phyloP scores from a whole-genome alignment of 805 yeast genomes.

The Blastobotrys muscicola region DNA sequence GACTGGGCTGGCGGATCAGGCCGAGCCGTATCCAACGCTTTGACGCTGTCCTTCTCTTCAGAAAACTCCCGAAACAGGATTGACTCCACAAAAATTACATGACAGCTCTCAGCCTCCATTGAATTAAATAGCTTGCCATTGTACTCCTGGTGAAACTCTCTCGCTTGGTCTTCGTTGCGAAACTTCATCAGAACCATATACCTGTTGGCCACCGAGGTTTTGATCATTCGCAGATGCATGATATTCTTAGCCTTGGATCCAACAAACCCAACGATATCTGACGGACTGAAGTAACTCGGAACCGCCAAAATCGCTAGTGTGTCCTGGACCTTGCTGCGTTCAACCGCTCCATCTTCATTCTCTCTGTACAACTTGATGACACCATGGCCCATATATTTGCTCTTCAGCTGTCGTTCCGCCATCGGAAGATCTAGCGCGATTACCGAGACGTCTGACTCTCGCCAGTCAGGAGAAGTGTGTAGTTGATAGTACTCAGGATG shows the following conservation, averaged over 20 bases:
- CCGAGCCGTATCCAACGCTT: constrained; percentile 7
- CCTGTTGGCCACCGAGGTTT: constrained; percentile 56
- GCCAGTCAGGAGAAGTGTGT: neutral
- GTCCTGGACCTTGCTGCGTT: constrained; percentile 28
- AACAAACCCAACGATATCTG: constrained; percentile 72
- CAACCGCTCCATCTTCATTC: constrained; percentile 24
- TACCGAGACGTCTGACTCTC: constrained; percentile 8
- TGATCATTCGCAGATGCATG: constrained; percentile 63
- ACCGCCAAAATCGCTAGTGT: constrained; percentile 72
- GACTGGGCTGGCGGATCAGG: constrained; percentile 21
- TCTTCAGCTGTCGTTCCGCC: constrained; percentile 38
- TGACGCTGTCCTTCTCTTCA: constrained; percentile 60
- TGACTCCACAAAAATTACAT: constrained; percentile 59
- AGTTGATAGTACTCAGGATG: too few species aligned
- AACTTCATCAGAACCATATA: constrained; percentile 76
- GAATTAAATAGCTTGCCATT: constrained; percentile 73
- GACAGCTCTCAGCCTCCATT: constrained; percentile 84
- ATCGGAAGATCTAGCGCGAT: constrained; percentile 15
- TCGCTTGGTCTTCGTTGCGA: constrained; percentile 43
- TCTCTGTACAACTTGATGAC: constrained; percentile 59
- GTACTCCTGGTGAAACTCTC: constrained; percentile 52
- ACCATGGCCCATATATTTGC: constrained; percentile 63
- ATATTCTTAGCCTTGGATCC: constrained; percentile 52
- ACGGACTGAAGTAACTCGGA: constrained; percentile 79
- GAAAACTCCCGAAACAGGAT: constrained; percentile 58